Evolutionary conservation across 2,329 filamentous ascomycete genomes (phyloP), one percentile per base, ranked within the genome.

Genomic region (Fusarium caatingaense): DNA sequence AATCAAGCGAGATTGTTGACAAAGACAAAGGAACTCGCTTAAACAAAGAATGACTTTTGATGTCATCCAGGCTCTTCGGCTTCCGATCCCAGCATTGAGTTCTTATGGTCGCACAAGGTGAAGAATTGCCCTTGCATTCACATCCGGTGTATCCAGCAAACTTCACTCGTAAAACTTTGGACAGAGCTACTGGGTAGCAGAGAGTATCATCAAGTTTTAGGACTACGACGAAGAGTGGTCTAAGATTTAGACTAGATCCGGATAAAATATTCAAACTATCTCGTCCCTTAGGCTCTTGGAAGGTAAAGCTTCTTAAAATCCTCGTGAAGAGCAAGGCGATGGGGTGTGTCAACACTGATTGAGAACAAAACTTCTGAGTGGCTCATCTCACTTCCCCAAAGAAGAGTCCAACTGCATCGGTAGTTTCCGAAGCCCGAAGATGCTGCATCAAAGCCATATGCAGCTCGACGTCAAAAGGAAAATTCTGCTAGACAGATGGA

Each of bases 381-480:
- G n/a, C 11, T 40, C 3, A 30, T 34, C 12, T 11, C 20, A 37
- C 6, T 20, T 41, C 6, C 21, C 25, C 15, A 40, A 42, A 20
- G 10, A 11, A 46, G 13, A 15, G 5, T 6, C 23, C 44, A 44
- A 34, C 2, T 16, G 11, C 37, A 44, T 68, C 65, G 53, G 47
- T 30, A 66, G n/a, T 48, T 48, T 10, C 9, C 10, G 16, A 45
- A 23, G 13, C n/a, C 5, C 34, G 11, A 28, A 27, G 18, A 23
- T 9, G 57, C 28, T 21, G 47, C 28, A 54, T 49, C 30, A 13
- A 21, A 21, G 32, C 34, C 54, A 30, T 30, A 48, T 68, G 65
- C 51, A 45, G 66, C 50, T 57, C 47, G 56, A 49, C 30, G 30
- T 28, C 30, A 42, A 50, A 50, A n/a, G 49, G 30, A 40, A 27